Evolutionary conservation across 257 asterid genomes (phyloP).

Genomic region (Catharanthus roseus): DNA sequence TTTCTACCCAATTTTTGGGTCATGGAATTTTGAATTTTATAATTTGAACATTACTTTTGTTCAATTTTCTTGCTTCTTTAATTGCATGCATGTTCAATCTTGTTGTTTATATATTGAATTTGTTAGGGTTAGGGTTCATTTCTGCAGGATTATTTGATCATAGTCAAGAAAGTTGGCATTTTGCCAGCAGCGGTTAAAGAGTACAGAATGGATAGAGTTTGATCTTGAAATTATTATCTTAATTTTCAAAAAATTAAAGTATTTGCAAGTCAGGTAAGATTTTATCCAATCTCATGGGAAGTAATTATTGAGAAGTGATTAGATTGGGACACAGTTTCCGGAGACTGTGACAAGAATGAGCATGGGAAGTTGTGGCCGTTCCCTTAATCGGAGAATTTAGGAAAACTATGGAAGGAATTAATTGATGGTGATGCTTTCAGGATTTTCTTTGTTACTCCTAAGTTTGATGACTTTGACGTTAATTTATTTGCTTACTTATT

Average conservation of each 20-base stretch:
- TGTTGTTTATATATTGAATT: not conserved
- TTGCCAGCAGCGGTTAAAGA: no score
- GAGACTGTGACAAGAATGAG: constrained; percentile 2
- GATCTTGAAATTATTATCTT: no score
- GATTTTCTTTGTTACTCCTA: not conserved
- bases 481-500: no score
- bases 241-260: no score
- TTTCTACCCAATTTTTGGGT: not conserved
- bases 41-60: constrained; percentile 3
- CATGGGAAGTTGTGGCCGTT: not conserved
- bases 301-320: not conserved
- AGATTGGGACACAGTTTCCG: not conserved
- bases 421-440: not conserved
- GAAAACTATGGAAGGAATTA: not conserved
- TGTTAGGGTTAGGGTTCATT: constrained; percentile 53
- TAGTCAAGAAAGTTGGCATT: not conserved
- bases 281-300: no score
- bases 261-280: no score
- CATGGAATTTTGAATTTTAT: constrained; percentile 6
- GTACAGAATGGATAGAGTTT: no score
- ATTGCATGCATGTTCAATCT: constrained; percentile 17
- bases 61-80: not conserved
- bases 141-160: no score
- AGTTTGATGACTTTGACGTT: not conserved
- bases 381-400: not conserved